Base-by-base conservation (phyloP, 2,329 filamentous ascomycete species). In the Elsinoe batatas region DNA sequence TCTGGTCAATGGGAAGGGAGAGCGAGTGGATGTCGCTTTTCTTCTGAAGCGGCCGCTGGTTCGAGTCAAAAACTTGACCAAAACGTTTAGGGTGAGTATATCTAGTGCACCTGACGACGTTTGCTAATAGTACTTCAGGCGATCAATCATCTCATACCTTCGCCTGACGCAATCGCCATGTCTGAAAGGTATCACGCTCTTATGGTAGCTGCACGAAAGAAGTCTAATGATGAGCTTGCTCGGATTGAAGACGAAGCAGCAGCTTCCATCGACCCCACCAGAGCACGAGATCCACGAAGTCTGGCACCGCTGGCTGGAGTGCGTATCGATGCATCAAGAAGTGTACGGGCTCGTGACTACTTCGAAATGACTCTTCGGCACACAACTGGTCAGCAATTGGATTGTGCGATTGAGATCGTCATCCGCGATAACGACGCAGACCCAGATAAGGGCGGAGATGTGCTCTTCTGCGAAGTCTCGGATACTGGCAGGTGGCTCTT, bases 391-490 rank as follows among this genome's bases (percentile, higher is more conserved):
- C 91, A 97, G 67, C 79, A 90, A 58, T 78, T 98, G 43, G 88
- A 89, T 63, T 96, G 93, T 66, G 87, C 87, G 62, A 82, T 95
- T 13, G 93, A 98, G 68, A 68, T 98, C 30, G 78, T 97, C 12
- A 80, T 91, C 61, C 82, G 93, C 65, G 91, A 97, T 65, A 88
- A 88, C 62, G 76, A 82, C 20, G 76, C 79, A n/a, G 79, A 81
- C 49, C 76, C 79, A 35, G 79, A 80, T 2, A 80, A 85, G 59
- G 75, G 80, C 49, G 90, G 91, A 5, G 93, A 98, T 68, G 68
- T 98, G n/a, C 79, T 98, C 18, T 85, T 98, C 56, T 91, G 91
- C 61, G 91, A 97, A 69, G 82, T 90, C n/a, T 89, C 90, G 43
- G 79, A 81, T 53, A 78, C 79, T 5, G 83, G 85, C 12, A 81